Percentiles rank a stretch among this genome's conserved stretches.
Conservation (phyloP, 75 land plant species). For the Pinus tabuliformis region DNA sequence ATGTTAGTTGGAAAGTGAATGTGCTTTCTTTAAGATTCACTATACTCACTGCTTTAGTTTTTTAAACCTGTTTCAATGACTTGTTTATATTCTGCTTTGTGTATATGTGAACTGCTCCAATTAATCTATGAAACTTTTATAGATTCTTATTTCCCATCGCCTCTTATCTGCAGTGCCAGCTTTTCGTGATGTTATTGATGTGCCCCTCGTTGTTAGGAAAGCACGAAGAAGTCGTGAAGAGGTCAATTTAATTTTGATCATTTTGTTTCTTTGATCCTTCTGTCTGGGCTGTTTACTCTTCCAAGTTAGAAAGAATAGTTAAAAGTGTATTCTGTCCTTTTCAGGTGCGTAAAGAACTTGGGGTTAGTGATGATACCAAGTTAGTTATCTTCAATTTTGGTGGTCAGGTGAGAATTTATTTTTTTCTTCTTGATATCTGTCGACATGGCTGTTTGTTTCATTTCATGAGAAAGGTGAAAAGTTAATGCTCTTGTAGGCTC, state of each 20-base stretch:
- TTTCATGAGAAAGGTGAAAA: neutral
- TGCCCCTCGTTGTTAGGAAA: constrained; percentile 89
- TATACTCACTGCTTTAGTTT: neutral
- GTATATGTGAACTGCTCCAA: neutral
- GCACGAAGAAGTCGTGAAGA: constrained; percentile 69
- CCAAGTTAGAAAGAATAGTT: neutral
- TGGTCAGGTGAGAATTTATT: constrained; percentile 69
- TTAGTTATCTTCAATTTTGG: constrained; percentile 93
- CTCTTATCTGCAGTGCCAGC: constrained; percentile 89
- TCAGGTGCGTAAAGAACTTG: constrained; percentile 93
- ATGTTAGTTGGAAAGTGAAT: neutral
- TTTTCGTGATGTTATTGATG: constrained; percentile 98
- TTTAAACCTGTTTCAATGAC: neutral
- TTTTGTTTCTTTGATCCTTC: neutral
- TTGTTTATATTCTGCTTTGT: neutral
- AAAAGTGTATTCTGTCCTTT: neutral
- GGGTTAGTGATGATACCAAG: constrained; percentile 72
- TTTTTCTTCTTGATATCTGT: neutral
- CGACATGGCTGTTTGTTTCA: neutral
- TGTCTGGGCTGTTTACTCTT: neutral
- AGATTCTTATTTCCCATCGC: constrained; percentile 2
- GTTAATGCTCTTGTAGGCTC: too few relatives aligned
- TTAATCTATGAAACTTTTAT: neutral
- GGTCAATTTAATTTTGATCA: constrained; percentile 32
- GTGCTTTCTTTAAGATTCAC: neutral